Conservation (phyloP, 139 green algal species). For the Chlorella sp. region DNA sequence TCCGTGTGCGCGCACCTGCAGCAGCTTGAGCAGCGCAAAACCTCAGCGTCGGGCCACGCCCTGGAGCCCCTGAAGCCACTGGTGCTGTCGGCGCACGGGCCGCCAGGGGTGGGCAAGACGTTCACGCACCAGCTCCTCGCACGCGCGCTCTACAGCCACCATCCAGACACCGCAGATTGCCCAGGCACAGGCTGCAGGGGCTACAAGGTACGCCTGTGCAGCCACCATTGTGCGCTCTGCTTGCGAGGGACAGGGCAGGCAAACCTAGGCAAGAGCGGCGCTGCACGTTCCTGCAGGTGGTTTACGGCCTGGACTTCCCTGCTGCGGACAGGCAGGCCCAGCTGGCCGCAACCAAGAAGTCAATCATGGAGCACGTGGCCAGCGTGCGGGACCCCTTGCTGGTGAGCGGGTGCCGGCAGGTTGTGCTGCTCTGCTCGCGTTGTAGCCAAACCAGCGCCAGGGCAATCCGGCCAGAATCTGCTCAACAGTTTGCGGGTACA, state of each 20-base stretch:
- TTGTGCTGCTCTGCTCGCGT: no score
- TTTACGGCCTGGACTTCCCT: conserved; percentile 82
- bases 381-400: conserved; percentile 58
- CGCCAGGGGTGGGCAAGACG: conserved; percentile 88
- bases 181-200: conserved; percentile 24
- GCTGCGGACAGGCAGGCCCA: conserved; percentile 46
- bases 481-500: no score
- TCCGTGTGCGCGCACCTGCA: conserved; percentile 76
- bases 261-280: background rate
- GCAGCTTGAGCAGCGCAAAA: background rate
- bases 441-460: no score
- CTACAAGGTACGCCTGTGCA: conserved; percentile 6
- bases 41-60: background rate
- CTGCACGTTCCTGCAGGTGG: conserved; percentile 40
- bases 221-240: background rate
- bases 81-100: conserved; percentile 79
- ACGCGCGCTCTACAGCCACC: conserved; percentile 65
- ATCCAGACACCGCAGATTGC: conserved; percentile 20
- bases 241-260: background rate
- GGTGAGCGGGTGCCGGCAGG: conserved; percentile 34
- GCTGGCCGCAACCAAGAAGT: conserved; percentile 32
- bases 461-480: no score
- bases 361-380: conserved; percentile 55
- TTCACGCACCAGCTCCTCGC: conserved; percentile 70
- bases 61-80: conserved; percentile 56